Conservation (phyloP, 2,329 filamentous ascomycete species). For the Diaporthe amygdali region DNA sequence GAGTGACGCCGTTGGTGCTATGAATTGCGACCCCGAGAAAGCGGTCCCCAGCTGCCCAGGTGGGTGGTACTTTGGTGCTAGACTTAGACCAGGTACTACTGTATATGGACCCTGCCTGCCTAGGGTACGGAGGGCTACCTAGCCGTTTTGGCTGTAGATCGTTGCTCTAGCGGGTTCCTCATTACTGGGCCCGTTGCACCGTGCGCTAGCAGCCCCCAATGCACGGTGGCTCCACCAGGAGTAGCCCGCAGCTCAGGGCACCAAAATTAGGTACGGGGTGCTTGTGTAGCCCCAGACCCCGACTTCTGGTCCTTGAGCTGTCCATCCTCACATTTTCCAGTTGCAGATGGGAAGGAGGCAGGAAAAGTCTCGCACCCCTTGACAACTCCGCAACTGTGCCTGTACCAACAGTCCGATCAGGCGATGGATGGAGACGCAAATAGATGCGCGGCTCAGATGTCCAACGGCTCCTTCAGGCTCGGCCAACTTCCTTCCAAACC, state of each 20-base stretch:
- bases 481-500: constrained; percentile 11
- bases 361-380: not conserved
- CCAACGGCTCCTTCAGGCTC: constrained; percentile 12
- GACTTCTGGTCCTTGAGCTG: not conserved
- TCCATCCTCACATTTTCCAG: not conserved
- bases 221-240: constrained; percentile 1
- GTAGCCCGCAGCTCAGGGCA: constrained; percentile 3
- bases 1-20: constrained; percentile 16
- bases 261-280: constrained; percentile 12
- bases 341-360: not conserved
- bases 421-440: constrained; percentile 19
- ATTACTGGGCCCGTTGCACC: constrained; percentile 5
- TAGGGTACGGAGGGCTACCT: not conserved
- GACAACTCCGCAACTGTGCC: not conserved
- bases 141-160: constrained; percentile 16
- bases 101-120: constrained; percentile 6
- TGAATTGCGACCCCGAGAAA: constrained; percentile 13
- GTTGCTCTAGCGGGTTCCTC: constrained; percentile 15
- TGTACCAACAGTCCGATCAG: constrained; percentile 1
- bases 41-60: not conserved
- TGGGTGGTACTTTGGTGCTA: not conserved
- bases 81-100: not conserved
- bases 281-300: constrained; percentile 6
- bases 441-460: constrained; percentile 5
- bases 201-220: not conserved